Conservation (phyloP, 768 basidiomycete species). For the Lentinus brumalis region DNA sequence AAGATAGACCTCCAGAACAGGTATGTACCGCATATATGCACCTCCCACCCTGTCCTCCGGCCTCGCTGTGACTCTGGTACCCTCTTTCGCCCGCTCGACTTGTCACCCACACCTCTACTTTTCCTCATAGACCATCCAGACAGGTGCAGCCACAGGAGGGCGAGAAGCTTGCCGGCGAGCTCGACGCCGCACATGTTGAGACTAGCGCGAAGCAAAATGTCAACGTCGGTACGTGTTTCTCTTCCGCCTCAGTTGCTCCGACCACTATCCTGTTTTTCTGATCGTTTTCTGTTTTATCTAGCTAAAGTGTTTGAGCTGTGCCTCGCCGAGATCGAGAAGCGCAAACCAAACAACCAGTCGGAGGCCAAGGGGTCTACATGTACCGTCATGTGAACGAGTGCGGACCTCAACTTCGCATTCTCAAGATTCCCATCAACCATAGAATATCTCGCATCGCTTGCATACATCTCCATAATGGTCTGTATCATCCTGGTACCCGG, state of each 20-base stretch:
- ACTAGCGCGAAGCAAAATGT: slow-evolving; percentile 85
- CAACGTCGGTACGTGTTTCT: slow-evolving; percentile 76
- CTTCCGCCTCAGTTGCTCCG: neutral
- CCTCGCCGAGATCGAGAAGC: slow-evolving; percentile 81
- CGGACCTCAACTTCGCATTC: neutral
- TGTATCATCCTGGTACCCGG: slow-evolving; percentile 3
- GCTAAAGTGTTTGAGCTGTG: slow-evolving; percentile 86
- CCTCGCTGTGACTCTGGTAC: slow-evolving; percentile 1
- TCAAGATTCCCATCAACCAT: slow-evolving; percentile 14
- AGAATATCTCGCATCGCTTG: slow-evolving; percentile 17
- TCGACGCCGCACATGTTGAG: slow-evolving; percentile 82
- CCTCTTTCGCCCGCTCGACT: slow-evolving; percentile 6
- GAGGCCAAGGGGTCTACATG: slow-evolving; percentile 49
- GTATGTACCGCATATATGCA: slow-evolving; percentile 44
- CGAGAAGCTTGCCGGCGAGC: slow-evolving; percentile 68
- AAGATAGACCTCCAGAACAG: slow-evolving; percentile 81
- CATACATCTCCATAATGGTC: slow-evolving; percentile 21
- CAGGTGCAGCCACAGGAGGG: slow-evolving; percentile 79
- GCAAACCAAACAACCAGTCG: slow-evolving; percentile 52
- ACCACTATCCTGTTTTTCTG: slow-evolving; percentile 1
- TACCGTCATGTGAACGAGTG: slow-evolving; percentile 52
- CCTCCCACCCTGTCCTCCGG: slow-evolving; percentile 6
- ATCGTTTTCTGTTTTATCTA: slow-evolving; percentile 30
- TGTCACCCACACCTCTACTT: slow-evolving; percentile 30
- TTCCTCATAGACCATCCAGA: slow-evolving; percentile 47